Conservation (phyloP, 2,329 filamentous ascomycete species). For the Pseudogymnoascus sp. region DNA sequence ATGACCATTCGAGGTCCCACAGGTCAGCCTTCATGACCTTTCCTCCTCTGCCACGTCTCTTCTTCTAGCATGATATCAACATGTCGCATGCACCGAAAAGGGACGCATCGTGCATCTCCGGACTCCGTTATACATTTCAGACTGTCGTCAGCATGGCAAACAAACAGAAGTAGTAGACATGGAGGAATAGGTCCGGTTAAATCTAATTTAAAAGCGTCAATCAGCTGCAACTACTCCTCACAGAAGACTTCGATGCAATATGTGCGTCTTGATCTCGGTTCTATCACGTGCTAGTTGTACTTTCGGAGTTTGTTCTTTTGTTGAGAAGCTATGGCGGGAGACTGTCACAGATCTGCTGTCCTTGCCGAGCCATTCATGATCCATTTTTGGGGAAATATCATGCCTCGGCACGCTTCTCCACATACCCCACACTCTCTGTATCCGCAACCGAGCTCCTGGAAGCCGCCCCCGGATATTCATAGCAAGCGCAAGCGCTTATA, state of each 20-base stretch:
- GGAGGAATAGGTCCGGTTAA: not conserved
- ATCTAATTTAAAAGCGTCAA: not conserved
- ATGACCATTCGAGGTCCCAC: not conserved
- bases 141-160: not conserved
- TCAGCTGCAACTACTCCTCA: not conserved
- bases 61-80: not conserved
- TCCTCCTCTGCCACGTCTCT: not conserved
- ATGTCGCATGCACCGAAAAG: not conserved
- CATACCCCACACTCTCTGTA: slow-evolving; percentile 9
- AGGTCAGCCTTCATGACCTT: not conserved
- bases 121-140: not conserved
- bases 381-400: slow-evolving; percentile 24
- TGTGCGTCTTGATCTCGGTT: not conserved
- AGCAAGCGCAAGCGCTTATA: not conserved
- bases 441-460: slow-evolving; percentile 8
- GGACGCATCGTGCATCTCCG: not conserved
- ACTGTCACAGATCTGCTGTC: not conserved
- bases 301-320: not conserved
- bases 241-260: not conserved
- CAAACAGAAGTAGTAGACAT: not conserved
- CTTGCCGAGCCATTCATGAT: not conserved
- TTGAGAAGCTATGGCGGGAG: not conserved
- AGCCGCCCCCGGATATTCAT: slow-evolving; percentile 1
- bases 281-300: not conserved
- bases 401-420: slow-evolving; percentile 4